Evolutionary conservation across 176 grass and related monocot species (phyloP).

Genomic region (Lolium multiflorum): DNA sequence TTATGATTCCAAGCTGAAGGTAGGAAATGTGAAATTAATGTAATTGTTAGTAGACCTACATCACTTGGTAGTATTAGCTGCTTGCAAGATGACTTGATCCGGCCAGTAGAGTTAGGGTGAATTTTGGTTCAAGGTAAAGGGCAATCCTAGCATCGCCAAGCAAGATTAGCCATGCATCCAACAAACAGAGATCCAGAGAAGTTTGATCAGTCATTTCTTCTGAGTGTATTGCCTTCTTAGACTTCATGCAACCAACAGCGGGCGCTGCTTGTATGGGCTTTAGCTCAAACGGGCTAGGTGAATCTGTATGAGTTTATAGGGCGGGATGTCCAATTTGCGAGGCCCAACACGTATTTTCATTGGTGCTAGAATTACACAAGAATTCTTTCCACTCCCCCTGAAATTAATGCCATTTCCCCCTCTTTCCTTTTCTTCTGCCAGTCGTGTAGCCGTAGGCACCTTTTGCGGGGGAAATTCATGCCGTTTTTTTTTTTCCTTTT

Average conservation of each 20-base stretch:
- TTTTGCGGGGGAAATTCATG: not conserved
- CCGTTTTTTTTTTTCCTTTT: not conserved
- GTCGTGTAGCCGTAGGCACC: not conserved
- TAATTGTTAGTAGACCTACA: not conserved
- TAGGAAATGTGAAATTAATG: not conserved
- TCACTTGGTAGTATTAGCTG: not conserved
- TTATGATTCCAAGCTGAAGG: not conserved
- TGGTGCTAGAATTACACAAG: too few species aligned
- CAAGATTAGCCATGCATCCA: not conserved
- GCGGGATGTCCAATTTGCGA: too few species aligned
- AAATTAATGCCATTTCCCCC: too few species aligned
- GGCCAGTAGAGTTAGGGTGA: not conserved
- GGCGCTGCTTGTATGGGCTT: not conserved
- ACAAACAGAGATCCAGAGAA: not conserved
- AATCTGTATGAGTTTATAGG: not conserved
- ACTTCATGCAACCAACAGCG: not conserved
- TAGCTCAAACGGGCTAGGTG: not conserved
- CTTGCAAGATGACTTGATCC: not conserved
- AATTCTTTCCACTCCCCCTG: too few species aligned
- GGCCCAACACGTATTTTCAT: too few species aligned
- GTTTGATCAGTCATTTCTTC: not conserved
- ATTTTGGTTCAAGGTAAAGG: not conserved
- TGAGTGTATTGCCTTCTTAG: not conserved
- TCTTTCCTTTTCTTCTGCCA: not conserved
- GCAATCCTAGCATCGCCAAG: not conserved